Evolutionary conservation across 208 protist species (phyloP).

Genomic region (Endotrypanum monterogeii): DNA sequence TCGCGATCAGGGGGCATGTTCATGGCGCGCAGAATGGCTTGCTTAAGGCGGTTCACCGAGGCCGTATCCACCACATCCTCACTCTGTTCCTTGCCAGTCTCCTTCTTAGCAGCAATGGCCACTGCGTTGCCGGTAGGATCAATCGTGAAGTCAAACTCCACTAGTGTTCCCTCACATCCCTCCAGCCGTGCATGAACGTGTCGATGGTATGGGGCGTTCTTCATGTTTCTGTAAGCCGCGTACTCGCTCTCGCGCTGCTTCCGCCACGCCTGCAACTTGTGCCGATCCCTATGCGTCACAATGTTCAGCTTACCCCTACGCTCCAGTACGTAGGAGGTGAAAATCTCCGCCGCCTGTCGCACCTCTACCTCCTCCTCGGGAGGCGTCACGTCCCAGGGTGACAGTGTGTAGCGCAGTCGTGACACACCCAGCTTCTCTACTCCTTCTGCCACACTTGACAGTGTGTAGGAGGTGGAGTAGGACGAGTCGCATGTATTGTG

Average conservation of each 20-base stretch:
- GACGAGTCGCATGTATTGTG: slow-evolving; percentile 75
- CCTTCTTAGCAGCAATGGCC: slow-evolving; percentile 1
- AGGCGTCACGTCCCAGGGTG: slow-evolving; percentile 81
- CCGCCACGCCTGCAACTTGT: slow-evolving; percentile 66
- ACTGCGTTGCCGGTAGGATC: slow-evolving; percentile 24
- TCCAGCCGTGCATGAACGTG: slow-evolving; percentile 86
- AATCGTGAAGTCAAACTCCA: slow-evolving; percentile 87
- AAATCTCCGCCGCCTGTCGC: slow-evolving; percentile 74
- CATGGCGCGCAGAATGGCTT: slow-evolving; percentile 40
- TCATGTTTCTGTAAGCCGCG: slow-evolving; percentile 50
- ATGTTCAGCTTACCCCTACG: slow-evolving; percentile 54
- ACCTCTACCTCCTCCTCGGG: slow-evolving; percentile 77
- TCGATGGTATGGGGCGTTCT: slow-evolving; percentile 59
- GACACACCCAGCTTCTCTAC: slow-evolving; percentile 50
- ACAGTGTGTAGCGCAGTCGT: slow-evolving; percentile 78
- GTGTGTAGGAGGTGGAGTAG: slow-evolving; percentile 72
- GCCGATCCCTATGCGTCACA: slow-evolving; percentile 58
- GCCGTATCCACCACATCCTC: slow-evolving; percentile 8
- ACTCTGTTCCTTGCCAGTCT: not conserved
- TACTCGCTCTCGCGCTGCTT: slow-evolving; percentile 83
- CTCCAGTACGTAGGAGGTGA: slow-evolving; percentile 86
- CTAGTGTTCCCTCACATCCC: slow-evolving; percentile 85
- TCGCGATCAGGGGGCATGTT: slow-evolving; percentile 68
- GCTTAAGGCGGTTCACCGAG: slow-evolving; percentile 49
- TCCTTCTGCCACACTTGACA: slow-evolving; percentile 63